A percentile compares a stretch with the other conserved stretches of the same genome.
Evolutionary conservation across 2,329 filamentous ascomycete species (phyloP).

Genomic region (Alternaria infectoria): DNA sequence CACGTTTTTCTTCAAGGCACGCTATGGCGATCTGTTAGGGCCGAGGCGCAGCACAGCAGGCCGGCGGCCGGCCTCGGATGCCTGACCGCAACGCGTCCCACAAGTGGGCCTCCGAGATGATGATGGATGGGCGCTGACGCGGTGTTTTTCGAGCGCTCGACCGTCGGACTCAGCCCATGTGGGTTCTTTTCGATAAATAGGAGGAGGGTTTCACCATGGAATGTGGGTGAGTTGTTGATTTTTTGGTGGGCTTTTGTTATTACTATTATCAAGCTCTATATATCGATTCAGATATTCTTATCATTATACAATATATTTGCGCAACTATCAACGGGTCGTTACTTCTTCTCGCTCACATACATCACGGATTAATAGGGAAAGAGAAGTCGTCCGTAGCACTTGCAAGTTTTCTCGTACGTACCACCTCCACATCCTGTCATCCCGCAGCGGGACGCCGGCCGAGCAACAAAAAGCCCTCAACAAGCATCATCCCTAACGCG

Average conservation of each 20-base stretch:
- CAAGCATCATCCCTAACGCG: slow-evolving; percentile 5
- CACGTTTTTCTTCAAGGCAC: neutral
- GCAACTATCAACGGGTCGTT: neutral
- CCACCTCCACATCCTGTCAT: neutral
- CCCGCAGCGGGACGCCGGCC: neutral
- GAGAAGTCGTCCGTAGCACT: neutral
- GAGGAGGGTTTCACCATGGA: neutral
- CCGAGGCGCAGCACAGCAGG: slow-evolving; percentile 1
- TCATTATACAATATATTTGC: neutral
- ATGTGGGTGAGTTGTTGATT: neutral
- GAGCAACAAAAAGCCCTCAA: neutral
- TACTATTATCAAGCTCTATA: neutral
- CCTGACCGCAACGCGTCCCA: neutral
- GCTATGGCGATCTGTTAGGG: neutral
- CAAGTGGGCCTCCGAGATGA: slow-evolving; percentile 4
- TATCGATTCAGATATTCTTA: neutral
- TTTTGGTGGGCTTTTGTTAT: neutral
- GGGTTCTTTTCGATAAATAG: neutral
- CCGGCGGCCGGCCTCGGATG: neutral
- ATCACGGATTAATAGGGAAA: neutral
- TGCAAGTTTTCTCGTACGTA: neutral
- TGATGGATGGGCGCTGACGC: neutral
- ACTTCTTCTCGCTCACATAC: neutral
- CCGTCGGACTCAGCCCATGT: neutral
- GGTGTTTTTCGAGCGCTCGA: neutral